Evolutionary conservation across 495 filamentous ascomycete species (phyloP), one percentile per base, ranked within the genome.

Genomic region (Trichoderma orchidacearum): DNA sequence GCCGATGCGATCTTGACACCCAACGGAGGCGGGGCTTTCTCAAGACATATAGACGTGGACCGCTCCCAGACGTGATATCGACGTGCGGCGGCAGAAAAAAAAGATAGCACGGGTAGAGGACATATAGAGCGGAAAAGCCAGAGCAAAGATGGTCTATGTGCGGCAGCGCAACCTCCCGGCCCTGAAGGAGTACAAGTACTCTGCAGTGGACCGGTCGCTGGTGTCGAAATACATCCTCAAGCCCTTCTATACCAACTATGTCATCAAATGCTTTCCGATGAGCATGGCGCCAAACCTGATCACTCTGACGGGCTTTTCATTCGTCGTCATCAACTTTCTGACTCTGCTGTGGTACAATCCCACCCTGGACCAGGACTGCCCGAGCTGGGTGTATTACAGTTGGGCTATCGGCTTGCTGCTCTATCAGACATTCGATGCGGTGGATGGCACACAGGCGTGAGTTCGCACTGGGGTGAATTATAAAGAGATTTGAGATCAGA

Each of bases 371-470:
- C 84, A 86, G 67, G 89, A 98, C 68, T 96, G 91, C 67, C 93
- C 93, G 6, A 60, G 77, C 0, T 97, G 92, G 93, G 93, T 98
- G 15, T 98, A 97, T 76, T 85, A 83, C 53, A 85, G 82, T 59
- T 98, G 89, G 84, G 83, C 94, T 21, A 72, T 86, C 50, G 93
- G 93, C 2, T 70, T 98, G 61, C 96, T 96, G 67, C 70, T 98
- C 31, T 98, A 98, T 66, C 93, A 98, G 77, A 98, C 93, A 0
- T 96, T 97, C 69, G 93, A 98, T 72, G 93, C 92, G 5, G 88
- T 96, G 53, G 93, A 98, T 73, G 93, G 93, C 41, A 81, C 88
- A 32, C 93, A 98, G 67, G 93, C 93, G 80, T 87, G 80, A 53
- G 85, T 76, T 55, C 48, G n/a, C n/a, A n/a, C n/a, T n/a, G n/a